These are phyloP conservation scores for Mrakia frigida DNA, from an alignment of 768 basidiomycete genomes.

Conservation along the genomic window DNA sequence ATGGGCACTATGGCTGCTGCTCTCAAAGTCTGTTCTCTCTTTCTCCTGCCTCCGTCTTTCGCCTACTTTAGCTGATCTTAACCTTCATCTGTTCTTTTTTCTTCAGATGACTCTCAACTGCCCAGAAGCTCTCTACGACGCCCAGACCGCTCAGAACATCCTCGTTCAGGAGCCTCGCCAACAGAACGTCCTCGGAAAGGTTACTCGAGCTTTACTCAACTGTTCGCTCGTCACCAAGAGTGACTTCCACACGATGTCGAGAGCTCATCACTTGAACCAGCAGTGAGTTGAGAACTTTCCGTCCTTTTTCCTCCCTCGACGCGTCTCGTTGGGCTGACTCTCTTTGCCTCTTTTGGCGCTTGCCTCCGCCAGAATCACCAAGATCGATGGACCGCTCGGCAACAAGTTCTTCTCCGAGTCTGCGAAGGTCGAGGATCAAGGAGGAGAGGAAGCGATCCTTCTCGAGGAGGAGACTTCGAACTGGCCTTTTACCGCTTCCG, in stretches of 20 bases:
- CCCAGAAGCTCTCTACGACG: not conserved
- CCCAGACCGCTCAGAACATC: not conserved
- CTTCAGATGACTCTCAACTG: not conserved
- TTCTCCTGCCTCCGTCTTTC: not conserved
- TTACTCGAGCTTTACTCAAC: not conserved
- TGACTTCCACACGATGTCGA: not conserved
- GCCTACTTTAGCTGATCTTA: not conserved
- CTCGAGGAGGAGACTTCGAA: slow-evolving; percentile 21
- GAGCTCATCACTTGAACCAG: slow-evolving; percentile 5
- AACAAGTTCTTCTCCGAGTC: slow-evolving; percentile 25
- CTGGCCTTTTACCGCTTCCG: slow-evolving; percentile 29
- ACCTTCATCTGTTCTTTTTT: too few species aligned
- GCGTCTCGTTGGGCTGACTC: not conserved
- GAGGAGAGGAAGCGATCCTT: not conserved
- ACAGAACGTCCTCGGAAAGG: not conserved
- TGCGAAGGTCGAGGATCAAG: not conserved
- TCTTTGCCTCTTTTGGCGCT: too few species aligned
- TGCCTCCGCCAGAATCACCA: not conserved
- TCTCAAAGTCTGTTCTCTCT: slow-evolving; percentile 12
- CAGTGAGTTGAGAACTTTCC: not conserved
- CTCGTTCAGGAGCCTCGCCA: not conserved
- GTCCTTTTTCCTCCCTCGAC: too few species aligned
- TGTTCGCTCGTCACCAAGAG: not conserved
- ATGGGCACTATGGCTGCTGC: not conserved
- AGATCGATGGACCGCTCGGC: not conserved